phyloP scores from a whole-genome alignment of 2,329 filamentous ascomycete genomes.

The Kalmusia sp. region DNA sequence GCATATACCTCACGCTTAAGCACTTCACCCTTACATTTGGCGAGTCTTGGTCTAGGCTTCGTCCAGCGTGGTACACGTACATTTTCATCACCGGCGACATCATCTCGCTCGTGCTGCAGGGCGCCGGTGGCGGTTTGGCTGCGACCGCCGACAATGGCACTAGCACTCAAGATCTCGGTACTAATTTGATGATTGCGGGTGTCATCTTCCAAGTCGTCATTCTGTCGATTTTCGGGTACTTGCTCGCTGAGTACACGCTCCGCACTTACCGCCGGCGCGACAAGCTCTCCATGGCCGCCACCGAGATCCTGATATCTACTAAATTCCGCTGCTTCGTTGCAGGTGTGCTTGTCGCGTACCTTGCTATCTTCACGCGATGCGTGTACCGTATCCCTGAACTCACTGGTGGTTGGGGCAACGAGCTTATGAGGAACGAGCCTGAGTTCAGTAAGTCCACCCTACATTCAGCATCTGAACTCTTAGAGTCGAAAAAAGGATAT shows the following conservation, averaged over 20 bases:
- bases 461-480: no score
- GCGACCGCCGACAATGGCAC: constrained; percentile 55
- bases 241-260: constrained; percentile 48
- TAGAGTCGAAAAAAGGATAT: not conserved
- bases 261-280: constrained; percentile 37
- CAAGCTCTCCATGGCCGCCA: constrained; percentile 26
- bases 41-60: constrained; percentile 35
- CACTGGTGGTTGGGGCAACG: constrained; percentile 53
- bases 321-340: constrained; percentile 40
- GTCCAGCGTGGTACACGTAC: constrained; percentile 58
- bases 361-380: constrained; percentile 56
- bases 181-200: constrained; percentile 65
- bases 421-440: constrained; percentile 56
- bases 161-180: constrained; percentile 53
- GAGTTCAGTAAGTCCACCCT: constrained; percentile 46
- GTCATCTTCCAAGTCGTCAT: constrained; percentile 64
- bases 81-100: constrained; percentile 68
- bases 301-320: constrained; percentile 26
- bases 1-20: constrained; percentile 64
- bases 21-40: constrained; percentile 65
- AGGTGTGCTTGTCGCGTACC: constrained; percentile 49
- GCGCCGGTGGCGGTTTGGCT: constrained; percentile 64
- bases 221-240: constrained; percentile 55
- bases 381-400: constrained; percentile 59
- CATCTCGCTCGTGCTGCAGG: constrained; percentile 65